Base-by-base conservation (phyloP, 1,284 basidiomycete genomes). In the Chalciporus sp. region DNA sequence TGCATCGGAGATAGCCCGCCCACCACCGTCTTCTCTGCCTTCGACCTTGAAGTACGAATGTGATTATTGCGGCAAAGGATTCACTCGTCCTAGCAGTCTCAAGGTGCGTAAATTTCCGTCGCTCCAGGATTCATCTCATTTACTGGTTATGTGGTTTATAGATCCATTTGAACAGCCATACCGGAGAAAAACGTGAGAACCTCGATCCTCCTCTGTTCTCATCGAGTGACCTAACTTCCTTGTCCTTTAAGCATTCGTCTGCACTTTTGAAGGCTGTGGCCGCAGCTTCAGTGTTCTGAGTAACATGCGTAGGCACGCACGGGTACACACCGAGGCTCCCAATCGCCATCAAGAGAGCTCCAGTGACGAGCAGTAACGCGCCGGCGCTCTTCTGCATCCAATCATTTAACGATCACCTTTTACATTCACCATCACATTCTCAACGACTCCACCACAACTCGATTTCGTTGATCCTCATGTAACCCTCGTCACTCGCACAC, bases 101-200 rank as follows among this genome's bases (percentile, higher is more conserved):
- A 90, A 83, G 81, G 90, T 88, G 58, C 55, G 67, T 53, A 57
- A 40, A 41, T 53, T 49, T 9, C 19, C 48, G 35, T 43, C 46
- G 26, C 51, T 26, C 33, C 45, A 48, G 17, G 23, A 29, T 44
- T 58, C 42, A 35, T 47, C 46, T 48, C 51, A 47, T 41, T 42
- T 53, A 28, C 56, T 64, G 46, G 50, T 42, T 37, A 44, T 51
- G 40, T 14, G 16, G 33, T 35, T 39, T 17, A 20, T 62, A 92
- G 90, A 92, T 92, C 61, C 90, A 92, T 70, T 73, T 89, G 59
- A 90, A 92, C 61, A 91, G 88, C 61, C 90, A 92, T 71, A 92
- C 90, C 1, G 90, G 90, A 56, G 88, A 90, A 68, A 91, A 88
- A 74, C 89, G 89, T 92, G 68, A 77, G 87, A 10, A 11, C 20